Base-by-base conservation (phyloP, 768 basidiomycete species). In the Termitomyces sp. region DNA sequence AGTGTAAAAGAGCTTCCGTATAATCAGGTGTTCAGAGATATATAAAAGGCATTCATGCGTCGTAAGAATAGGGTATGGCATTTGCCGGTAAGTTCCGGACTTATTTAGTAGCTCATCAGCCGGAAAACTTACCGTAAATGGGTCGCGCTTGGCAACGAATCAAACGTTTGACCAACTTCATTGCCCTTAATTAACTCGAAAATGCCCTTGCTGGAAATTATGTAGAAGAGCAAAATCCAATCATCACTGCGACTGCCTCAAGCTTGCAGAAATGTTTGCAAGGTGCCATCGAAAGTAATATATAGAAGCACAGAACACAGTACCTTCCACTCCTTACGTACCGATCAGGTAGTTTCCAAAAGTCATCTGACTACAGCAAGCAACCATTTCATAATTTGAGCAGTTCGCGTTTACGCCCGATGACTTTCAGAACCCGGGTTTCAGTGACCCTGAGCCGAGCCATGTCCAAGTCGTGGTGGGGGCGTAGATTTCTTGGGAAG, bases 401-500 rank as follows among this genome's bases (percentile, higher is more conserved):
- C 11, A 16, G 14, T 35, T 7, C 19, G 1, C 17, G 4, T 27
- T 17, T 28, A 51, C n/a, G 25, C 17, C 37, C 50, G 40, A 12
- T 51, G n/a, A 27, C 27, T 41, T 41, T 45, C 46, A n/a, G 11
- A 34, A 49, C 48, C 61, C 42, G 16, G 35, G 17, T 43, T 35
- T 21, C 55, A 59, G 39, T 23, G 39, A 28, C 41, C 50, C 19
- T 49, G 40, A 5, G 39, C 19, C 19, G 57, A 27, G 12, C 56
- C 50, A 16, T 55, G 42, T 10, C 47, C 52, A 30, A 57, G 49
- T 35, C 55, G 49, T 11, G 61, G 61, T 7, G 59, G 56, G 8
- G 60, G 50, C 32, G 61, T 55, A 42, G 25, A 54, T 56, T 74
- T 76, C 73, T 76, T 79, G 14, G 76, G 78, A 28, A 79, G 58